A percentile compares a stretch with the other conserved stretches of the same genome.
phyloP scores from a whole-genome alignment of 148 eudicot species.

The Fagopyrum tataricum region DNA sequence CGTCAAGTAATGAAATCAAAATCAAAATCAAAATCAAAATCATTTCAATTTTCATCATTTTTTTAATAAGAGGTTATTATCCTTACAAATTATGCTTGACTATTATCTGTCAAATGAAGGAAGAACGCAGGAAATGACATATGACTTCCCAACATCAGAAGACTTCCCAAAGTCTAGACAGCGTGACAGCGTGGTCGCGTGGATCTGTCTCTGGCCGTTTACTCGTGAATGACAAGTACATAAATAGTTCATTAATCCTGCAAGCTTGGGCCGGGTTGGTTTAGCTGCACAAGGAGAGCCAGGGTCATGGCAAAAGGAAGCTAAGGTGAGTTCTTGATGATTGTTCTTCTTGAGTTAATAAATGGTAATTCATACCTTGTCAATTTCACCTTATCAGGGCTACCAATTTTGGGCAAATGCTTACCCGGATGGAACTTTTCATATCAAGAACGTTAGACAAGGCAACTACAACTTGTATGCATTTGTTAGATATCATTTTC shows the following conservation, averaged over 20 bases:
- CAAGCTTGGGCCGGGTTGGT: constrained; percentile 34
- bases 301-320: constrained; percentile 51
- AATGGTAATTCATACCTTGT: background rate
- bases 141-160: constrained; percentile 40
- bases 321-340: constrained; percentile 25
- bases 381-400: constrained; percentile 22
- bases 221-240: constrained; percentile 41
- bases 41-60: background rate
- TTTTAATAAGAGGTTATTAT: background rate
- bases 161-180: constrained; percentile 31
- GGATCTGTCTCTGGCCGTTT: constrained; percentile 37
- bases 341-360: background rate
- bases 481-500: too few relatives aligned
- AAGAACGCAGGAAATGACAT: constrained; percentile 56
- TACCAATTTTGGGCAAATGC: constrained; percentile 64
- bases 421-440: constrained; percentile 35
- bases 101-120: constrained; percentile 24
- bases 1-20: constrained; percentile 26
- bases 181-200: too few relatives aligned
- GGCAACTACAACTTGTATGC: constrained; percentile 47
- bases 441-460: constrained; percentile 26
- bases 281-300: constrained; percentile 44
- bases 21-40: too few relatives aligned
- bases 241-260: constrained; percentile 13
- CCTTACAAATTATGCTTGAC: background rate